Conservation (phyloP, 306 rosid genomes). For the Notholithocarpus densiflorus region DNA sequence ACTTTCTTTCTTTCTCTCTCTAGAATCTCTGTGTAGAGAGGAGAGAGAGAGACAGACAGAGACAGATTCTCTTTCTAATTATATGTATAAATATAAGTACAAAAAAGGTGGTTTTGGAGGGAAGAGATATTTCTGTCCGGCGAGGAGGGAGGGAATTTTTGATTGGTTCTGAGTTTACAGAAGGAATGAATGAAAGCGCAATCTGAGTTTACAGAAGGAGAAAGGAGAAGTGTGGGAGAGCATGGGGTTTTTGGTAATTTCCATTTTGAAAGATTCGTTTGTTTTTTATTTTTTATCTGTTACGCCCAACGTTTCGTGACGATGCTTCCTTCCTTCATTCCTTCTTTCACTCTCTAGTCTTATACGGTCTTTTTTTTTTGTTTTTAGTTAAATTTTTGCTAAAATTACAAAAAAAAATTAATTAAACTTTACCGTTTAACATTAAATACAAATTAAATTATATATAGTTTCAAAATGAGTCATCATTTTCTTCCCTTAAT, state of each 20-base stretch:
- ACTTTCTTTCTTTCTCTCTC: neutral
- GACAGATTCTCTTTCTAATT: neutral
- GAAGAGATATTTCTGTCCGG: conserved; percentile 8
- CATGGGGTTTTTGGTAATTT: conserved; percentile 6
- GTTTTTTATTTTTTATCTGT: neutral
- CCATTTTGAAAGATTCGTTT: too few species aligned
- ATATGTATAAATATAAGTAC: neutral
- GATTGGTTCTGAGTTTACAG: conserved; percentile 12
- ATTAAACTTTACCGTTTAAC: too few species aligned
- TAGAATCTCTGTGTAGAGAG: neutral
- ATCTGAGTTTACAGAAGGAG: conserved; percentile 4
- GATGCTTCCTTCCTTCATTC: neutral
- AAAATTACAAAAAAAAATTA: too few species aligned
- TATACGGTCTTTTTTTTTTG: neutral
- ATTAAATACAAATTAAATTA: too few species aligned
- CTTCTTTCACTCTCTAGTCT: neutral
- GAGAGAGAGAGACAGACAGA: neutral
- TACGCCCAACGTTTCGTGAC: neutral
- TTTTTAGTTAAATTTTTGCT: too few species aligned
- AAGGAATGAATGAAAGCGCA: conserved; percentile 14
- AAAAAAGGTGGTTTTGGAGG: neutral
- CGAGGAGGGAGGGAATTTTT: neutral
- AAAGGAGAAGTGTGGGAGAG: neutral
- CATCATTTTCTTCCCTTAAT: too few species aligned
- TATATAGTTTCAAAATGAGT: too few species aligned